These are phyloP conservation scores for Kwoniella sp. DNA, from an alignment of 768 basidiomycete species.

Conservation along the genomic window DNA sequence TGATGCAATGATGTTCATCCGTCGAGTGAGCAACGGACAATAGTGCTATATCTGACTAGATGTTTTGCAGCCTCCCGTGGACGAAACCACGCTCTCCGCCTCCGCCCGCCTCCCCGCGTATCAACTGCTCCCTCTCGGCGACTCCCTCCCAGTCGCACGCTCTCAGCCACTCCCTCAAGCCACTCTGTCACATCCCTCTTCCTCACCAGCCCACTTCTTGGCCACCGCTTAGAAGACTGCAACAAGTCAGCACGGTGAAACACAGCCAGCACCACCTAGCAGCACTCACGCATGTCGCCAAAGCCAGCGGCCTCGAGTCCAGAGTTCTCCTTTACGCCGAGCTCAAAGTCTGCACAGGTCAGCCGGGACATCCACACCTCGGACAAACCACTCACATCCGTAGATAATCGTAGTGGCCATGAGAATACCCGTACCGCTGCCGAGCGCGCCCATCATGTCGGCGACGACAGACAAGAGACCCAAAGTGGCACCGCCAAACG, in stretches of 20 bases:
- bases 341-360: constrained; percentile 73
- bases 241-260: neutral
- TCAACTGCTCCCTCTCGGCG: no score
- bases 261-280: neutral
- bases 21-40: no score
- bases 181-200: neutral
- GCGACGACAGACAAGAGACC: constrained; percentile 85
- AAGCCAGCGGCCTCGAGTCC: constrained; percentile 78
- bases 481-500: constrained; percentile 94
- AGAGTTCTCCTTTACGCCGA: constrained; percentile 79
- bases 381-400: constrained; percentile 62
- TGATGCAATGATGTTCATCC: no score
- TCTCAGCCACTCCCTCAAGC: no score
- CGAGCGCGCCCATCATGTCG: constrained; percentile 92
- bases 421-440: constrained; percentile 76
- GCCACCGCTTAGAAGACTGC: constrained; percentile 7
- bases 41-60: no score
- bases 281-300: constrained; percentile 57
- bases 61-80: no score
- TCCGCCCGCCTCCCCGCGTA: no score
- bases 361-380: neutral
- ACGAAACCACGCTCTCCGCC: no score
- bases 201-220: neutral
- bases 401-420: constrained; percentile 99
- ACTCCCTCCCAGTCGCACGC: no score